phyloP scores from a whole-genome alignment of 441 rosid genomes.

The Arabidopsis lyrata region DNA sequence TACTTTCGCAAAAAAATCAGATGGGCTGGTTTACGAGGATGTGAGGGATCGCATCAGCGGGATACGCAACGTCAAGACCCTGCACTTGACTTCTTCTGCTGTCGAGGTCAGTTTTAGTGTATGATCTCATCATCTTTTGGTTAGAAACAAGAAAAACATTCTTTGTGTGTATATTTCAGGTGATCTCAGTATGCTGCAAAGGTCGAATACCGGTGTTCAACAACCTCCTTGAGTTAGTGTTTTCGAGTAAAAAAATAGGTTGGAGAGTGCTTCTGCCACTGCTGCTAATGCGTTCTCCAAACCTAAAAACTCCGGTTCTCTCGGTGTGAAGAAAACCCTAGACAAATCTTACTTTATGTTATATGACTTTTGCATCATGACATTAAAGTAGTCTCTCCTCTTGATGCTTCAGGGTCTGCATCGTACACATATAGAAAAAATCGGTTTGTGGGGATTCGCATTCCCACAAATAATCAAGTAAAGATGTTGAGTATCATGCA shows the following conservation, averaged over 20 bases:
- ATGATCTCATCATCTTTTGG: neutral
- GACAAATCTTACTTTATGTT: neutral
- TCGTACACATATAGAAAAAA: neutral
- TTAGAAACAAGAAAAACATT: neutral
- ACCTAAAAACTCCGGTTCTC: neutral
- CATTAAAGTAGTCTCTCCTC: neutral
- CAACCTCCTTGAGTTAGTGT: neutral
- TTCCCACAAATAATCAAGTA: neutral
- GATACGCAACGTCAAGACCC: neutral
- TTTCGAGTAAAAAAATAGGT: neutral
- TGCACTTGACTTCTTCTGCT: neutral
- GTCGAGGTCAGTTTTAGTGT: neutral
- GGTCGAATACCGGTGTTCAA: neutral
- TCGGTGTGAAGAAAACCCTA: neutral
- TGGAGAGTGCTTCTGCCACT: neutral
- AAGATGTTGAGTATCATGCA: slow-evolving; percentile 1
- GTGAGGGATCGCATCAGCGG: neutral
- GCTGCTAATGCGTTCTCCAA: neutral
- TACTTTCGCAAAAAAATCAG: too few species aligned
- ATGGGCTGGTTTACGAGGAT: too few species aligned
- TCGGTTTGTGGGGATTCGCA: neutral
- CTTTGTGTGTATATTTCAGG: neutral
- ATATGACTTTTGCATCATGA: neutral
- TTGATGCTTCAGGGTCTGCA: neutral
- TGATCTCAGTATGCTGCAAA: neutral